Evolutionary conservation across 2,329 filamentous ascomycete species (phyloP), one percentile per base, ranked within the genome.

Genomic region (Talaromyces sp.): DNA sequence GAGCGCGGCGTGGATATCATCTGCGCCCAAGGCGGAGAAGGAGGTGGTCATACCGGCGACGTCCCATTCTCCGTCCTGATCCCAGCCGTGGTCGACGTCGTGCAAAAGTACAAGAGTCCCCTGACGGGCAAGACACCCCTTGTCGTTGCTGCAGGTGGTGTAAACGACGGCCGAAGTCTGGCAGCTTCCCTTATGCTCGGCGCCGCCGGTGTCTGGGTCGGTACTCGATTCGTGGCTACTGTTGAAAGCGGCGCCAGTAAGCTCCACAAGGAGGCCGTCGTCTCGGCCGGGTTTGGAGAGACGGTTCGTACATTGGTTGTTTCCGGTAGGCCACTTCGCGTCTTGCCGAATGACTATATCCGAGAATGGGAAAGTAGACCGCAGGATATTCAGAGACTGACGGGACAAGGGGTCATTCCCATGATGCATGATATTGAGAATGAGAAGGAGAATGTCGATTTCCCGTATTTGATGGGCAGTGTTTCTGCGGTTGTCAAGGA

Each of bases 391-490:
- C 85, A 82, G 75, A 81, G 84, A 72, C 77, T 97, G 70, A 92
- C 88, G 35, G 85, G 87, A 36, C 78, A 80, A 64, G 93, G 93
- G 0, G 75, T 96, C 31, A 87, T 95, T 61, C 93, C 93, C 1
- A 78, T 97, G 62, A 84, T 88, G 75, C 81, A 89, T 69, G 93
- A 97, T 69, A 78, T 96, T 67, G 89, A 96, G 52, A 81, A 91
- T 56, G 89, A 88, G 1, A 87, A 86, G 57, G 91, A 96, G 57
- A 91, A 96, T 40, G 78, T 96, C 11, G 93, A 97, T 68, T 78
- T 89, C 57, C 93, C 93, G 11, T 91, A 93, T 73, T 71, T 97
- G 68, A 97, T 97, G 93, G 93, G 93, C 1, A 91, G 96, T 77
- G 92, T 97, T 8, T 89, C 91, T 0, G 92, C 89, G 1, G 81